Evolutionary conservation across 2,329 filamentous ascomycete species (phyloP).

Genomic region (Trichoderma sp.): DNA sequence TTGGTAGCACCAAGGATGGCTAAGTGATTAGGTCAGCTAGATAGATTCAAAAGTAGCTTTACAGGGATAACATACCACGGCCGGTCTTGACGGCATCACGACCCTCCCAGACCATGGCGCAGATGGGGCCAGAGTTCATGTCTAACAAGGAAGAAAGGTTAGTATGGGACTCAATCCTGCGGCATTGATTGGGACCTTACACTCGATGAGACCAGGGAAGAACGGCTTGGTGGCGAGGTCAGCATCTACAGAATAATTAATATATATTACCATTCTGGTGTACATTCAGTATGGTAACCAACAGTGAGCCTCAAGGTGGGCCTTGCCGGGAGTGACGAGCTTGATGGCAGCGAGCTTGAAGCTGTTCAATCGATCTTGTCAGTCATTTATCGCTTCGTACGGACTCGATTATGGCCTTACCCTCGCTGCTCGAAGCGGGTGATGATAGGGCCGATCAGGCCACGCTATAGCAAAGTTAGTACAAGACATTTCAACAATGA

Average conservation of each 20-base stretch:
- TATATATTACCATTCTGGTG: not conserved
- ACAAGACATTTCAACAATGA: not conserved
- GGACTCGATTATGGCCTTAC: slow-evolving; percentile 49
- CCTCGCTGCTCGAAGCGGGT: slow-evolving; percentile 96
- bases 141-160: slow-evolving; percentile 55
- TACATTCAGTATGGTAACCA: slow-evolving; percentile 35
- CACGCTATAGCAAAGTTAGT: slow-evolving; percentile 64
- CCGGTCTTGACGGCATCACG: slow-evolving; percentile 99
- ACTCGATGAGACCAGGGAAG: slow-evolving; percentile 91
- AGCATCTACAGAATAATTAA: slow-evolving; percentile 55
- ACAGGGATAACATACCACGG: slow-evolving; percentile 63
- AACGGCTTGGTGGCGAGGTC: slow-evolving; percentile 94
- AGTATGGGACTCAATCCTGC: too few species aligned
- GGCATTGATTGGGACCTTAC: too few species aligned
- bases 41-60: not conserved
- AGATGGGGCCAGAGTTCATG: slow-evolving; percentile 96
- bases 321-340: slow-evolving; percentile 83
- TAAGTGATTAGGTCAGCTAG: slow-evolving; percentile 39
- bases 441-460: slow-evolving; percentile 97
- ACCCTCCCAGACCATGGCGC: slow-evolving; percentile 99
- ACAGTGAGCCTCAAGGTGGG: slow-evolving; percentile 98
- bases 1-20: slow-evolving; percentile 98
- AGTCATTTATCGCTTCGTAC: slow-evolving; percentile 3
- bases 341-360: slow-evolving; percentile 99
- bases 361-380: slow-evolving; percentile 47